Conservation (phyloP, 1,139 yeast species). For the Kodamaea plutei region DNA sequence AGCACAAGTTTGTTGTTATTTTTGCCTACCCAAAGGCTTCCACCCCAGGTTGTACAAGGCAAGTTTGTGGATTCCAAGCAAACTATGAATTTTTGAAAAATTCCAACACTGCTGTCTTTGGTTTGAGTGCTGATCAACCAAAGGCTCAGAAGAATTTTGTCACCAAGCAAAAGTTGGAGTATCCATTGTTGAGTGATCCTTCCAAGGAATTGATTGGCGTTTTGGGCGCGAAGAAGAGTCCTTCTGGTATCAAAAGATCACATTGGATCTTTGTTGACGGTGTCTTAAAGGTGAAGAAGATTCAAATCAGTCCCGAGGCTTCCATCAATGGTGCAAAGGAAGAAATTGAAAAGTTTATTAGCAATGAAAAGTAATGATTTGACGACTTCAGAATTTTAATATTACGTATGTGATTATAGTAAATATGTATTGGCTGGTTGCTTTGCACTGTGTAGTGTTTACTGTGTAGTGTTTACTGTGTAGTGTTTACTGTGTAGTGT, state of each 20-base stretch:
- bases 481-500: no score
- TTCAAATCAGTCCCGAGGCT: constrained; percentile 75
- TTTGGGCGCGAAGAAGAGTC: constrained; percentile 79
- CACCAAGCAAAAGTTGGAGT: constrained; percentile 67
- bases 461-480: no score
- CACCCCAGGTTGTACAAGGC: constrained; percentile 94
- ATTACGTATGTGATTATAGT: no score
- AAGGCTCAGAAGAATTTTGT: constrained; percentile 74
- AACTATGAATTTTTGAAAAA: constrained; percentile 51
- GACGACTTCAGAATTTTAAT: no score
- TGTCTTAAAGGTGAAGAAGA: constrained; percentile 54
- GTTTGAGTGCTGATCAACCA: constrained; percentile 71
- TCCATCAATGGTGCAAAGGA: constrained; percentile 63
- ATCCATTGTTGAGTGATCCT: constrained; percentile 75
- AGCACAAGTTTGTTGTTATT: constrained; percentile 52
- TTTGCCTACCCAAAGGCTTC: constrained; percentile 89
- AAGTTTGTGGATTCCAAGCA: constrained; percentile 84
- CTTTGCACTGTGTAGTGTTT: no score
- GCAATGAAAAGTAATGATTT: constrained; percentile 10
- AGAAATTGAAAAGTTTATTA: constrained; percentile 40
- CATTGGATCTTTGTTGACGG: constrained; percentile 90
- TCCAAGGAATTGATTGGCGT: constrained; percentile 59
- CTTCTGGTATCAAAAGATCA: constrained; percentile 78
- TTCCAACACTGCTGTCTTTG: constrained; percentile 53
- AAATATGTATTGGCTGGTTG: no score